phyloP scores from a whole-genome alignment of 345 rosid genomes.

The Salix purpurea region DNA sequence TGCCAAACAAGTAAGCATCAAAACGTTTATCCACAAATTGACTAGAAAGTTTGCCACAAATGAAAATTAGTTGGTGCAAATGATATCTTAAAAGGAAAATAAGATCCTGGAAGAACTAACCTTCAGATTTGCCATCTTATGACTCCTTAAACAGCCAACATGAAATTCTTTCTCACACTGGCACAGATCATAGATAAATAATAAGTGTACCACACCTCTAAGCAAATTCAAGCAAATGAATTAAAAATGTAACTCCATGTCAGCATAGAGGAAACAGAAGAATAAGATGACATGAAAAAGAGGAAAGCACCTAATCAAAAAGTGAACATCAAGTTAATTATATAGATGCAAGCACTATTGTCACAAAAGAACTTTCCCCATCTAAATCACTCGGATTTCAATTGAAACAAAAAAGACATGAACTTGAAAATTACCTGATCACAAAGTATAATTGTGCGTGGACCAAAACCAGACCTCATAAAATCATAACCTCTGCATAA shows the following conservation, averaged over 20 bases:
- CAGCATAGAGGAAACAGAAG: neutral
- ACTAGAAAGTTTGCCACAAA: neutral
- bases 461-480: constrained; percentile 57
- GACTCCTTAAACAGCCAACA: constrained; percentile 86
- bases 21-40: neutral
- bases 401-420: neutral
- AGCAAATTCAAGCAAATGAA: neutral
- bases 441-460: constrained; percentile 84
- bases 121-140: constrained; percentile 72
- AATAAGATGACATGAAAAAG: neutral
- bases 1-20: constrained; percentile 33
- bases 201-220: neutral
- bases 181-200: neutral
- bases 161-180: constrained; percentile 95
- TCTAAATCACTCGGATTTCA: constrained; percentile 5
- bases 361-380: neutral
- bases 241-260: neutral
- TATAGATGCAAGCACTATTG: neutral
- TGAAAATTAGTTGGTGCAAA: neutral
- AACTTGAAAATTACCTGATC: constrained; percentile 61
- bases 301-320: neutral
- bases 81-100: neutral
- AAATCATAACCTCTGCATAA: constrained; percentile 68
- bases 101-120: constrained; percentile 24
- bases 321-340: neutral